Conservation (phyloP, 2,329 filamentous ascomycete genomes). For the Alternaria burnsii region DNA sequence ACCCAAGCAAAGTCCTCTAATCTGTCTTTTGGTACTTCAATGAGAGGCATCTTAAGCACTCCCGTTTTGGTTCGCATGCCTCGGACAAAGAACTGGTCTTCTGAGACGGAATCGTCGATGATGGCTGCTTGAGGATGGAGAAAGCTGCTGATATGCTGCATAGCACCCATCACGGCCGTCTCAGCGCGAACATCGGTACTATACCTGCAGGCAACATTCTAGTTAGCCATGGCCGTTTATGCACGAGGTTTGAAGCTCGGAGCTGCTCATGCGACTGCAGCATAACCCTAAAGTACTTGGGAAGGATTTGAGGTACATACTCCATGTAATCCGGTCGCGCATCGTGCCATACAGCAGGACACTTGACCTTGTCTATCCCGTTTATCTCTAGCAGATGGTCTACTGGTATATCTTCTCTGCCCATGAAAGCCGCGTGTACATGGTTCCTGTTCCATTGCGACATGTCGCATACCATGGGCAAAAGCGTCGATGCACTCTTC, state of each 20-base stretch:
- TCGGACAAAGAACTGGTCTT: conserved; percentile 73
- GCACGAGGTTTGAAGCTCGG: not conserved
- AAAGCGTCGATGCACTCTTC: conserved; percentile 73
- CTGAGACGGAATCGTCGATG: conserved; percentile 71
- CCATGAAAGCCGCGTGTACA: conserved; percentile 84
- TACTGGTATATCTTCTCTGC: conserved; percentile 73
- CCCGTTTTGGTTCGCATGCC: conserved; percentile 66
- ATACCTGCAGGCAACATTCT: conserved; percentile 31
- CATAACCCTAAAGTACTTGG: no score
- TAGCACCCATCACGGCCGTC: conserved; percentile 67
- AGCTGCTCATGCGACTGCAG: not conserved
- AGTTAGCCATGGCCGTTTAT: not conserved
- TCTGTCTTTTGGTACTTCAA: conserved; percentile 74
- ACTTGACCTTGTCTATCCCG: conserved; percentile 72
- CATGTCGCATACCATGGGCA: conserved; percentile 91
- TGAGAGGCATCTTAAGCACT: conserved; percentile 67
- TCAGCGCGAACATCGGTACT: conserved; percentile 77
- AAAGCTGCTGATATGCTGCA: conserved; percentile 75
- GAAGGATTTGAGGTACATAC: conserved; percentile 30
- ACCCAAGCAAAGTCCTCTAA: conserved; percentile 77
- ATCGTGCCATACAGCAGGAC: conserved; percentile 74
- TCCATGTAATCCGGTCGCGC: conserved; percentile 77
- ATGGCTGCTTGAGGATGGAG: conserved; percentile 81
- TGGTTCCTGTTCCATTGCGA: conserved; percentile 70
- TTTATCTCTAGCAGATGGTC: conserved; percentile 78